phyloP scores from a whole-genome alignment of 352 stramenopile species.

The Phytophthora hibernalis region DNA sequence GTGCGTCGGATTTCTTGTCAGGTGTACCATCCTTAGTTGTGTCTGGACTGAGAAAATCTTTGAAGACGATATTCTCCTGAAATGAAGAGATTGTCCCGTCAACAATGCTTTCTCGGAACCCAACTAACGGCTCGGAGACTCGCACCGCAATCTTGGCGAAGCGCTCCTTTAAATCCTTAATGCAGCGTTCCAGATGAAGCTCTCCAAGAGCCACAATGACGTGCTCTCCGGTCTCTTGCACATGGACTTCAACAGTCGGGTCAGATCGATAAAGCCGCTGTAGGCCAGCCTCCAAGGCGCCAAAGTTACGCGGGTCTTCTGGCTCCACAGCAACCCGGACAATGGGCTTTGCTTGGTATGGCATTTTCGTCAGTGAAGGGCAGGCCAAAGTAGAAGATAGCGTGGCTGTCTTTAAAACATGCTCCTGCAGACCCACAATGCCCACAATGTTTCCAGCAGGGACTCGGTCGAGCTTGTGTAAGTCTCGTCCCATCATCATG shows the following conservation, averaged over 20 bases:
- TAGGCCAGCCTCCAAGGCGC: constrained; percentile 84
- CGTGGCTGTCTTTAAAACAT: constrained; percentile 92
- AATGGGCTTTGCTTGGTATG: constrained; percentile 93
- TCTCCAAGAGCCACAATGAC: constrained; percentile 92
- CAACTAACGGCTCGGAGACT: constrained; percentile 89
- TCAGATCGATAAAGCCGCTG: constrained; percentile 93
- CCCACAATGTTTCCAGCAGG: constrained; percentile 92
- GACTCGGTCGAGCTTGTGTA: constrained; percentile 78
- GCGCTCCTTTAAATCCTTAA: constrained; percentile 91
- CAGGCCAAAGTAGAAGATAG: constrained; percentile 81
- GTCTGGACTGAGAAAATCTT: constrained; percentile 57
- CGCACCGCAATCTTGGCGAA: constrained; percentile 88
- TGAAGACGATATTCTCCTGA: constrained; percentile 78
- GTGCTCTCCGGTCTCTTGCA: constrained; percentile 91
- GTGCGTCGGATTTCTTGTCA: constrained; percentile 11
- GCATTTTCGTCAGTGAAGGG: constrained; percentile 88
- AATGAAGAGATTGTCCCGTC: constrained; percentile 62
- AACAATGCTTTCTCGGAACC: constrained; percentile 89
- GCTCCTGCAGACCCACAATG: constrained; percentile 86
- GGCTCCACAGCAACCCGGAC: constrained; percentile 93
- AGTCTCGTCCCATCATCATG: constrained; percentile 94
- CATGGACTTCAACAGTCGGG: constrained; percentile 92
- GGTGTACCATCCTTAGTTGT: constrained; percentile 17
- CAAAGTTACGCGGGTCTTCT: constrained; percentile 87
- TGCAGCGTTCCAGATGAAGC: constrained; percentile 92